These are phyloP conservation scores for Aureobasidium zeae DNA, from an alignment of 2,329 filamentous ascomycete genomes.

Conservation along the genomic window DNA sequence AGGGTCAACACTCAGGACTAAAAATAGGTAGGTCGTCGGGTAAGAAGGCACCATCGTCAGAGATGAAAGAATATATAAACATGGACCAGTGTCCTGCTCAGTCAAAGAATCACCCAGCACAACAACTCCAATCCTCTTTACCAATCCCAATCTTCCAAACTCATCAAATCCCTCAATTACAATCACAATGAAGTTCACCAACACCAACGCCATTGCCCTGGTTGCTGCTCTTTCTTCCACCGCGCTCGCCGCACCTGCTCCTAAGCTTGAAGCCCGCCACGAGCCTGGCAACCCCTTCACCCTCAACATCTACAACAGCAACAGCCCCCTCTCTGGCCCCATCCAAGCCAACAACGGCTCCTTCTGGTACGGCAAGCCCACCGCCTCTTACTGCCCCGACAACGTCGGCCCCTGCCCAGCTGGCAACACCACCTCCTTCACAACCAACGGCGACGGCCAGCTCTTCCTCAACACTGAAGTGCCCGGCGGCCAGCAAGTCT, in stretches of 20 bases:
- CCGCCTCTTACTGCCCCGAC: conserved; percentile 26
- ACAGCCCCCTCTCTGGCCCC: conserved; percentile 9
- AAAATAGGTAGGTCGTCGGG: too few relatives aligned
- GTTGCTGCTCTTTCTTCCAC: conserved; percentile 2
- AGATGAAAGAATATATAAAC: too few relatives aligned
- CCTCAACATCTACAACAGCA: conserved; percentile 15
- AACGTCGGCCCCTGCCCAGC: conserved; percentile 21
- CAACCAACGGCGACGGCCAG: conserved; percentile 14
- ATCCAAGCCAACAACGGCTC: conserved; percentile 22
- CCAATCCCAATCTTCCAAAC: too few relatives aligned
- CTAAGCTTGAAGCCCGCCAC: conserved; percentile 13
- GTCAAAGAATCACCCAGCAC: too few relatives aligned
- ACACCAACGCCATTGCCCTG: not conserved
- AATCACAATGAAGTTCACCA: conserved; percentile 4
- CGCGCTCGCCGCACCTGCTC: conserved; percentile 5
- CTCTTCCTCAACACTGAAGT: conserved; percentile 22
- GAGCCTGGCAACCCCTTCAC: conserved; percentile 5
- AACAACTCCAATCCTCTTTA: too few relatives aligned
- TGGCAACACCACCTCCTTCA: conserved; percentile 18
- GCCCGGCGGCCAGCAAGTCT: conserved; percentile 26
- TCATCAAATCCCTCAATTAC: too few relatives aligned
- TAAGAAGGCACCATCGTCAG: too few relatives aligned
- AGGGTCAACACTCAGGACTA: too few relatives aligned
- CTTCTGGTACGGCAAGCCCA: conserved; percentile 25
- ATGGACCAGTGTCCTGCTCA: too few relatives aligned